Base-by-base conservation (phyloP, 1,139 yeast genomes). In the Magnusiomyces suaveolens region DNA sequence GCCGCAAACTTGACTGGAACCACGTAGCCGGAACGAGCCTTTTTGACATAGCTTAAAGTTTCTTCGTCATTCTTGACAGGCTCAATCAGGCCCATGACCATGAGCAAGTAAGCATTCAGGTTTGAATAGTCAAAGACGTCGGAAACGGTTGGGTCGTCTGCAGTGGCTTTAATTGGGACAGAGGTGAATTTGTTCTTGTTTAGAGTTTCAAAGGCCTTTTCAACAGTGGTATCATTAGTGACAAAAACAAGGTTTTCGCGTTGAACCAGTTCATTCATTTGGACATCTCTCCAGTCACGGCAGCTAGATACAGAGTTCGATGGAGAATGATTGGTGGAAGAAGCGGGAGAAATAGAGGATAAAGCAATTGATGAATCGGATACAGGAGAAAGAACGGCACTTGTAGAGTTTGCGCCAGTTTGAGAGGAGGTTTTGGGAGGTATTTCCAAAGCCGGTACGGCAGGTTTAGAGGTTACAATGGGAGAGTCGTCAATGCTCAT, bases 71-170 rank as follows among this genome's bases (percentile, higher is more conserved):
- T 62, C 49, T 65, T 66, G 39, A 66, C 62, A 44, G 71, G 69
- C 51, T 69, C 67, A 47, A 66, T 61, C 63, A 82, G 83, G 62
- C 88, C 86, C 75, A 87, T 75, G 25, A 87, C 86, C 59, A 87
- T 72, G 60, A 87, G 72, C 60, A 87, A 73, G 67, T 88, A 89
- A 12, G 97, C 83, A 65, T 87, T 89, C 68, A 92, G 77, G 70
- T 92, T 97, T 33, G 94, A 80, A 70, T 88, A 92, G 69, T 92
- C 97, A 69, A 92, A 92, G 0, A 96, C 85, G 56, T 67, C 65
- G 64, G 94, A 85, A 61, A 84, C 79, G 61, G 82, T 73, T 62
- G 80, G 84, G 39, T 60, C 52, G n/a, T 57, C 65, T 1, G 60
- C 55, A 33, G 36, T 38, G 44, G 36, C 44, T 43, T 47, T 59